Evolutionary conservation across 1,284 basidiomycete species (phyloP).

Genomic region (Cerrena zonata): DNA sequence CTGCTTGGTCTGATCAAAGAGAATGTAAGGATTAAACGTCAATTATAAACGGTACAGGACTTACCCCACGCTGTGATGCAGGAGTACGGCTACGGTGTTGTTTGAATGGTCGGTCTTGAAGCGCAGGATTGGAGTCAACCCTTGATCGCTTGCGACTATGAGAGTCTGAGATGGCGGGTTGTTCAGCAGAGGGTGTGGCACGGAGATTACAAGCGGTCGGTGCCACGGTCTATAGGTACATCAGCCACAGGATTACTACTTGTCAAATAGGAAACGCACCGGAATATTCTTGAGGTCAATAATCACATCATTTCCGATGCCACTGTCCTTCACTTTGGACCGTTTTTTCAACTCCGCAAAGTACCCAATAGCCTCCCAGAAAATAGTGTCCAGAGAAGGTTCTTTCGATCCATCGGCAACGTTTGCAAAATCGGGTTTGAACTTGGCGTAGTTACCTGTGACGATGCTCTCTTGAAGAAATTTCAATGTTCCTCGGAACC

Average conservation of each 20-base stretch:
- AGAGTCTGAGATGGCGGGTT: not conserved
- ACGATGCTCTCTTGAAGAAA: not conserved
- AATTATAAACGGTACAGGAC: not conserved
- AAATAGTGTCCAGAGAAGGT: not conserved
- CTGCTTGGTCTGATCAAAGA: not conserved
- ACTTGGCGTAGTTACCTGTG: not conserved
- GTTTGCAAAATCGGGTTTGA: conserved; percentile 4
- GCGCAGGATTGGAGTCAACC: not conserved
- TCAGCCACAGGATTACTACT: not conserved
- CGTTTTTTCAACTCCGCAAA: not conserved
- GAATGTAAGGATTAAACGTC: not conserved
- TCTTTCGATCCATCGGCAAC: not conserved
- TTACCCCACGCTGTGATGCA: not conserved
- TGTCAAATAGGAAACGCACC: not conserved
- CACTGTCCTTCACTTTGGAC: not conserved
- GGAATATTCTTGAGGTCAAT: not conserved
- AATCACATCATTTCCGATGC: not conserved
- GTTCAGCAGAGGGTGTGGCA: not conserved
- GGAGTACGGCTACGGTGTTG: not conserved
- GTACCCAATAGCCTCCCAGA: not conserved
- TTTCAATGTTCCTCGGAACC: not conserved
- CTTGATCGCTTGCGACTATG: not conserved
- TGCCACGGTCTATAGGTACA: not conserved
- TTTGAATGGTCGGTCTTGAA: not conserved
- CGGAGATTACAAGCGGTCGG: not conserved